phyloP scores from a whole-genome alignment of 495 filamentous ascomycete genomes.

The Astrocystis sublimbata region DNA sequence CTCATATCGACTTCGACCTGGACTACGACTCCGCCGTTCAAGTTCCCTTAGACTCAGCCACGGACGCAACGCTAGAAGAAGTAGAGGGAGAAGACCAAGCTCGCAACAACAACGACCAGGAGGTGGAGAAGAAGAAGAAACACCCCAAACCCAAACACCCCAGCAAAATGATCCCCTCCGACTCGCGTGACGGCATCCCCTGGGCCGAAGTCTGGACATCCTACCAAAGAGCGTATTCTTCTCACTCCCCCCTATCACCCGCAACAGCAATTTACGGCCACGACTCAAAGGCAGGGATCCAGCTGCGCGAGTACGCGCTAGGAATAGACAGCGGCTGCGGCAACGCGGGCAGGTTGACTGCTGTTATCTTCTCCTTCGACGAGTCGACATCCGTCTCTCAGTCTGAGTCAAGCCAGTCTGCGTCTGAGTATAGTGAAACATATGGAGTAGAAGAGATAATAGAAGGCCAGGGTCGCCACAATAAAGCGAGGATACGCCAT shows the following conservation, averaged over 20 bases:
- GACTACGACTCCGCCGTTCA: background rate
- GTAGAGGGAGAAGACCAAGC: background rate
- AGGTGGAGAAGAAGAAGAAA: background rate
- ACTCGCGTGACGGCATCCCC: slow-evolving; percentile 55
- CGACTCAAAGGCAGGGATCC: slow-evolving; percentile 70
- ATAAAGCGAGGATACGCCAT: slow-evolving; percentile 18
- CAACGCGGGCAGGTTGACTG: slow-evolving; percentile 70
- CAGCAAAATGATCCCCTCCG: slow-evolving; percentile 48
- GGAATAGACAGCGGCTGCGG: slow-evolving; percentile 85
- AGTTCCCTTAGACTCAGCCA: background rate
- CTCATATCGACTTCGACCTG: too few species aligned
- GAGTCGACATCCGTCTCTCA: background rate
- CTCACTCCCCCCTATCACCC: slow-evolving; percentile 3
- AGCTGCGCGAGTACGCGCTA: slow-evolving; percentile 66
- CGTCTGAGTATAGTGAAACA: too few species aligned
- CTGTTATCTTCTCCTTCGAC: slow-evolving; percentile 65
- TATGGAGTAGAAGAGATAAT: slow-evolving; percentile 18
- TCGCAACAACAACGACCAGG: too few species aligned
- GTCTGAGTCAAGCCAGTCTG: too few species aligned
- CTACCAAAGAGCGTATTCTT: background rate
- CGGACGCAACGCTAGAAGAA: background rate
- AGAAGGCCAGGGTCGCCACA: background rate
- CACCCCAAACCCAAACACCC: background rate
- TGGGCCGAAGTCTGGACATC: slow-evolving; percentile 64
- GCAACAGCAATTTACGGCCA: slow-evolving; percentile 80